phyloP scores from a whole-genome alignment of 2,329 filamentous ascomycete genomes.

The Fusarium kyushuense region DNA sequence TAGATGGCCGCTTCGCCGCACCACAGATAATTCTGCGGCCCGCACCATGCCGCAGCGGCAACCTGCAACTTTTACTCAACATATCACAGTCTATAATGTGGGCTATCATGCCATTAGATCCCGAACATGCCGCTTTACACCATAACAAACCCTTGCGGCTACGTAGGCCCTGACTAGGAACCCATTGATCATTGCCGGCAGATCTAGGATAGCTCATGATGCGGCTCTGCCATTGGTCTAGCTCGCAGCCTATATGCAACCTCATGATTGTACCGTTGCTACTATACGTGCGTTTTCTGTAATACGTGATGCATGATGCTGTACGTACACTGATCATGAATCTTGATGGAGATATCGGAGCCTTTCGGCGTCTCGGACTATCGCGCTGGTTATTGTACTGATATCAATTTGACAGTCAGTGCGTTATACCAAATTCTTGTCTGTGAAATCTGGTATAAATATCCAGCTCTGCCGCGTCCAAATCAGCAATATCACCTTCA shows the following conservation, averaged over 20 bases:
- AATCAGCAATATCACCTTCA: background rate
- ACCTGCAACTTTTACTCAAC: background rate
- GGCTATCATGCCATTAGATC: constrained; percentile 20
- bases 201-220: background rate
- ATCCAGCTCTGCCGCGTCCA: background rate
- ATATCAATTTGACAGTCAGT: background rate
- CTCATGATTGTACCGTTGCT: background rate
- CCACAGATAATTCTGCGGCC: constrained; percentile 16
- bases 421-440: background rate
- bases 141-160: background rate
- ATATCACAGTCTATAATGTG: background rate
- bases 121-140: background rate
- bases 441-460: background rate
- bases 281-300: background rate
- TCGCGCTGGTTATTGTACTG: background rate
- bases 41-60: constrained; percentile 26
- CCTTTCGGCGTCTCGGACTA: constrained; percentile 13
- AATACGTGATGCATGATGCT: background rate
- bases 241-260: no score
- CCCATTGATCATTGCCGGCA: background rate
- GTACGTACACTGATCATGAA: constrained; percentile 20
- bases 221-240: background rate
- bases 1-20: constrained; percentile 11
- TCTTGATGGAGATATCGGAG: constrained; percentile 3
- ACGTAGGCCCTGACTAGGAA: background rate